A percentile compares a stretch with the other conserved stretches of the same genome.
Evolutionary conservation across 371 early-diverging fungal genomes (phyloP).

Genomic region (Vairimorpha ceranae): DNA sequence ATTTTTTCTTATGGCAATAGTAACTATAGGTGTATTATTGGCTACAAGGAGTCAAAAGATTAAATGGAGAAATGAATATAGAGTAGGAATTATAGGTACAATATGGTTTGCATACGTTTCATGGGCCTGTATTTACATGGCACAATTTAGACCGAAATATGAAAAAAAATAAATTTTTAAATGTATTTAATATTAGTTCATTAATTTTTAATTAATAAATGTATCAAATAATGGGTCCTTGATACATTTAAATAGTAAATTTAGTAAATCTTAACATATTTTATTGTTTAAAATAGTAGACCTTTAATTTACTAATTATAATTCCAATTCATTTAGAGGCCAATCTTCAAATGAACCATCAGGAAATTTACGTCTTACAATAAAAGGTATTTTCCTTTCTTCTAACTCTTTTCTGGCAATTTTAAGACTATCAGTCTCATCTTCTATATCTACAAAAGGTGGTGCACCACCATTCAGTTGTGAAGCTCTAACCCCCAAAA

Average conservation of each 20-base stretch:
- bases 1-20: background rate
- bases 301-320: background rate
- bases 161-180: too few relatives aligned
- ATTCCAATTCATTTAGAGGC: conserved; percentile 75
- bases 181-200: too few relatives aligned
- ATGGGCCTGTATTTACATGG: conserved; percentile 52
- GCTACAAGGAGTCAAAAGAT: conserved; percentile 11
- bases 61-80: conserved; percentile 29
- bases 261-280: too few relatives aligned
- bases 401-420: conserved; percentile 93
- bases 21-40: conserved; percentile 1
- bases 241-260: too few relatives aligned
- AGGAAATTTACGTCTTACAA: conserved; percentile 85
- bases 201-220: too few relatives aligned
- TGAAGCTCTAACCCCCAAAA: conserved; percentile 74
- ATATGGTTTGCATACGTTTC: conserved; percentile 46
- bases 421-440: conserved; percentile 86
- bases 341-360: conserved; percentile 93
- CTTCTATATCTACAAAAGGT: conserved; percentile 86
- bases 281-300: too few relatives aligned
- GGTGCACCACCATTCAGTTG: conserved; percentile 83
- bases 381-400: conserved; percentile 84
- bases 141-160: conserved; percentile 43
- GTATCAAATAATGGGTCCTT: too few relatives aligned
- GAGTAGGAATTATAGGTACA: conserved; percentile 41